A percentile compares a stretch with the other conserved stretches of the same genome.
These are phyloP conservation scores for Massariosphaeria phaeospora DNA, from an alignment of 495 filamentous ascomycete genomes.

Conservation along the genomic window DNA sequence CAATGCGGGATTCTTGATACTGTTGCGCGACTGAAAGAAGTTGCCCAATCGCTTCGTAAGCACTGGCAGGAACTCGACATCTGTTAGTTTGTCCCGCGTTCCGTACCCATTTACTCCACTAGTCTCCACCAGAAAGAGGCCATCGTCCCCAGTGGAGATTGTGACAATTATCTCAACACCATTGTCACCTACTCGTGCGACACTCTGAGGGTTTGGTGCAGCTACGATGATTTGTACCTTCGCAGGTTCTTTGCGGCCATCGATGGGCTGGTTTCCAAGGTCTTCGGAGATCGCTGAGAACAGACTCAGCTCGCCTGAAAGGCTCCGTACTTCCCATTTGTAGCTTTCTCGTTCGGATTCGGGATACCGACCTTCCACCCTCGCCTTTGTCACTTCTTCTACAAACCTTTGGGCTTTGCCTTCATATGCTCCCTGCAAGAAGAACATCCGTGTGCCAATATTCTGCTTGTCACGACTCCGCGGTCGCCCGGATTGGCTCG, in stretches of 20 bases:
- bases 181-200: constrained; percentile 58
- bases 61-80: constrained; percentile 62
- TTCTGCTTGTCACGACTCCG: constrained; percentile 23
- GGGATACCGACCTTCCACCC: constrained; percentile 75
- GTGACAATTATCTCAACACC: constrained; percentile 62
- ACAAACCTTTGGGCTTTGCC: constrained; percentile 68
- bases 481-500: constrained; percentile 24
- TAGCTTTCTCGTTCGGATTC: constrained; percentile 72
- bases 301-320: constrained; percentile 58
- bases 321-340: constrained; percentile 70
- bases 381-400: constrained; percentile 83
- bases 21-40: constrained; percentile 63
- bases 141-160: constrained; percentile 40
- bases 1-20: constrained; percentile 61
- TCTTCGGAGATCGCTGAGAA: constrained; percentile 76
- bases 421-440: constrained; percentile 72
- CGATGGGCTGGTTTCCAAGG: constrained; percentile 45
- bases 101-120: constrained; percentile 56
- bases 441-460: constrained; percentile 50
- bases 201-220: constrained; percentile 53
- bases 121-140: constrained; percentile 55
- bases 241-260: constrained; percentile 55
- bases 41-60: constrained; percentile 64
- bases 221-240: constrained; percentile 59
- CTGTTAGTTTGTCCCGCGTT: constrained; percentile 62